A percentile compares a stretch with the other conserved stretches of the same genome.
Conservation (phyloP, 1,139 yeast genomes). For the Sugiyamaella sp. region DNA sequence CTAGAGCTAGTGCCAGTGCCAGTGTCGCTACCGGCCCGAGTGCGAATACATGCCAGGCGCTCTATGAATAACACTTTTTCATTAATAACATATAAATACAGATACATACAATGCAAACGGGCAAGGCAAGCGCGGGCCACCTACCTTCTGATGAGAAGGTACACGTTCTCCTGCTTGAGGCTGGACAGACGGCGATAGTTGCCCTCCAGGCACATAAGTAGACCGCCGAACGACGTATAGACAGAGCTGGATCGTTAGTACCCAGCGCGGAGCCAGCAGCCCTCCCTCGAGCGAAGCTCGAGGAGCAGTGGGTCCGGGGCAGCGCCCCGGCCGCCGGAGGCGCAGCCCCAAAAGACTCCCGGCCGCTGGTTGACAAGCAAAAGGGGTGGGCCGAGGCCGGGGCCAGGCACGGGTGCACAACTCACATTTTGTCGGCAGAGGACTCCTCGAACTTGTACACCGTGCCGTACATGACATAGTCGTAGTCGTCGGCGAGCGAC, state of each 20-base stretch:
- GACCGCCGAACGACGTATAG: slow-evolving; percentile 94
- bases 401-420: slow-evolving; percentile 1
- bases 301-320: background rate
- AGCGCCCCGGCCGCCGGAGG: too few relatives aligned
- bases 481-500: slow-evolving; percentile 93
- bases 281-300: too few relatives aligned
- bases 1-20: too few relatives aligned
- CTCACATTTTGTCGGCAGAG: slow-evolving; percentile 56
- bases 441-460: slow-evolving; percentile 96
- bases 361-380: too few relatives aligned
- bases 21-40: too few relatives aligned
- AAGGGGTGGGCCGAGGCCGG: too few relatives aligned
- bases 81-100: slow-evolving; percentile 13
- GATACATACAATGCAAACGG: slow-evolving; percentile 3
- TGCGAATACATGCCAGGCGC: too few relatives aligned
- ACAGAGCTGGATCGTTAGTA: slow-evolving; percentile 62
- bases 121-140: background rate
- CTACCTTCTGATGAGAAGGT: slow-evolving; percentile 78
- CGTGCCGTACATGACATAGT: slow-evolving; percentile 98
- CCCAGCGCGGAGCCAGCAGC: slow-evolving; percentile 44
- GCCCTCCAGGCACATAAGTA: slow-evolving; percentile 92
- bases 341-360: too few relatives aligned
- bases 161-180: slow-evolving; percentile 92
- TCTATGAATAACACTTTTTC: slow-evolving; percentile 9
- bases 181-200: slow-evolving; percentile 85